Evolutionary conservation across 2,329 filamentous ascomycete species (phyloP).

Genomic region (Orbilia quercus): DNA sequence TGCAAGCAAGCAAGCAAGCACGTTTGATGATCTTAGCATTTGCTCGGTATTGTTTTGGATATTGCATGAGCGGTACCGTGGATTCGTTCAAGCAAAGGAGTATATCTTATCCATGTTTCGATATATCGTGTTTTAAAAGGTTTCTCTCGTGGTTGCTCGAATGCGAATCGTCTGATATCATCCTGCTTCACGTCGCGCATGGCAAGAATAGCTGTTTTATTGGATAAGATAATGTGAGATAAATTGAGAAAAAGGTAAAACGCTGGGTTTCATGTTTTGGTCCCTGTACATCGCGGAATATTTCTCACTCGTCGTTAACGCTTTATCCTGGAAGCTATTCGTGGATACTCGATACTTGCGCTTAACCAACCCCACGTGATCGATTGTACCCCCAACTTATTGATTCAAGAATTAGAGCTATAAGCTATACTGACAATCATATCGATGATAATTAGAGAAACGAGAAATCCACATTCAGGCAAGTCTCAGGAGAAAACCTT

Average conservation of each 20-base stretch:
- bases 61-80: conserved; percentile 10
- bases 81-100: no score
- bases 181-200: neutral
- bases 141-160: conserved; percentile 49
- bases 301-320: neutral
- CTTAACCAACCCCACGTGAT: no score
- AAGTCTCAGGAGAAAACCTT: conserved; percentile 52
- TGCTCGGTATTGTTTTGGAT: neutral
- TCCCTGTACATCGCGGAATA: conserved; percentile 16
- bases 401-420: no score
- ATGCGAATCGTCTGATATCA: conserved; percentile 13
- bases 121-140: conserved; percentile 30
- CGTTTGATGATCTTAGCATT: conserved; percentile 1
- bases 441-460: neutral
- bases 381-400: no score
- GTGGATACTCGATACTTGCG: no score
- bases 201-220: conserved; percentile 16
- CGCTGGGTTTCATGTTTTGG: neutral
- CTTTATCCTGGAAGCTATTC: neutral
- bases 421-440: no score
- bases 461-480: conserved; percentile 3
- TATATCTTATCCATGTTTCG: no score
- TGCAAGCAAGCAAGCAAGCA: no score
- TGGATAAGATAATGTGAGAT: no score
- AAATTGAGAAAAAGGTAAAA: conserved; percentile 9